A percentile compares a stretch with the other conserved stretches of the same genome.
Conservation (phyloP, 495 filamentous ascomycete genomes). For the Barbatosphaeria neglecta region DNA sequence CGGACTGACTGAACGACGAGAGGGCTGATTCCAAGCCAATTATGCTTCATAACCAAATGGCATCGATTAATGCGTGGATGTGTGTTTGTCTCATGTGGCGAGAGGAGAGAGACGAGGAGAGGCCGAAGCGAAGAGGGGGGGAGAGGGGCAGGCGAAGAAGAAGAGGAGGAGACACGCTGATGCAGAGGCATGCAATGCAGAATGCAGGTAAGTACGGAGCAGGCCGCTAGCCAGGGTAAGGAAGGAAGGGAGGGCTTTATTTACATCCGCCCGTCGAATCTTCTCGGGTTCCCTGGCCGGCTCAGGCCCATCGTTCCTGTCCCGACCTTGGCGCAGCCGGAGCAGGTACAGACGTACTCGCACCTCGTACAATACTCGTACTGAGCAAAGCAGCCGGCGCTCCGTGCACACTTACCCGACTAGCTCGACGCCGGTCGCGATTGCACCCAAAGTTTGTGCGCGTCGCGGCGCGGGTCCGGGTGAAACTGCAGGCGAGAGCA, state of each 20-base stretch:
- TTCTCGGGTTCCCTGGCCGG: too few species aligned
- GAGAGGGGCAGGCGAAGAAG: background rate
- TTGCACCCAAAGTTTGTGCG: background rate
- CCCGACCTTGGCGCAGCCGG: too few species aligned
- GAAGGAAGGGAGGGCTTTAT: too few species aligned
- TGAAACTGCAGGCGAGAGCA: background rate
- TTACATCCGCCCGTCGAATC: background rate
- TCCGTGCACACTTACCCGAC: background rate
- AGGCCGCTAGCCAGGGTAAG: too few species aligned
- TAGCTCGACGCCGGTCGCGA: background rate
- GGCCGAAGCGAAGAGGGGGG: background rate
- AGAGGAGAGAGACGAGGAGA: background rate
- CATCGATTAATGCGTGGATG: background rate
- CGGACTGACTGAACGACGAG: background rate
- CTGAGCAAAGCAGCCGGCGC: too few species aligned
- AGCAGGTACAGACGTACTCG: too few species aligned
- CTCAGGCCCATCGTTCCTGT: too few species aligned
- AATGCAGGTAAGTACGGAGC: background rate
- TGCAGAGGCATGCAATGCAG: background rate
- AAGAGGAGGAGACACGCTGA: background rate
- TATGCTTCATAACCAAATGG: background rate
- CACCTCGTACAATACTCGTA: too few species aligned
- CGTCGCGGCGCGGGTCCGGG: background rate
- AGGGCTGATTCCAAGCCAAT: background rate
- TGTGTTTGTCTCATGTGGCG: too few species aligned